Conservation (phyloP, 2,329 filamentous ascomycete species). For the Ambrosiella cleistominuta region DNA sequence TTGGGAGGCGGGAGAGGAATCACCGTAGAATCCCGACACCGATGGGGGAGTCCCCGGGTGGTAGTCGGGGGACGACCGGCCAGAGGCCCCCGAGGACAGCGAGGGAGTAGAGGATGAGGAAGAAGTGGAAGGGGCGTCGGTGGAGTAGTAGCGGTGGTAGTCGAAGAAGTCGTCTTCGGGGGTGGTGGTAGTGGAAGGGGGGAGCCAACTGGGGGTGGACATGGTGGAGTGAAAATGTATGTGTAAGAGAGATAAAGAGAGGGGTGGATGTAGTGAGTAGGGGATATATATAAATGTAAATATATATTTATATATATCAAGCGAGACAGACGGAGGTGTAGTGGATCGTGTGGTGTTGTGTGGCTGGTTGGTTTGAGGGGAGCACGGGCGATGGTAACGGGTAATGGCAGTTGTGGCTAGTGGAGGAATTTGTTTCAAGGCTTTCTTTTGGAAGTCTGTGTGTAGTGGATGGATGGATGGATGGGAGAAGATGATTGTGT, state of each 20-base stretch:
- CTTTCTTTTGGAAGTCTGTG: too few species aligned
- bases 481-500: too few species aligned
- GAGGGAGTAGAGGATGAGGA: background rate
- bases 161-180: background rate
- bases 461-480: too few species aligned
- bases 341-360: too few species aligned
- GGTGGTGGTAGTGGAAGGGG: background rate
- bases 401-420: too few species aligned
- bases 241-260: background rate
- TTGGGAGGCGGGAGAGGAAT: background rate
- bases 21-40: background rate
- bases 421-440: too few species aligned
- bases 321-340: too few species aligned
- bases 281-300: background rate
- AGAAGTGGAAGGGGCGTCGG: background rate
- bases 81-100: background rate
- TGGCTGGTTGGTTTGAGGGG: too few species aligned
- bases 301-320: background rate
- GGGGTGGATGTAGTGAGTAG: background rate
- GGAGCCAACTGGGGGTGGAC: background rate
- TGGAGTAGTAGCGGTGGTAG: background rate
- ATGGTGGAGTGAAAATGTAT: background rate
- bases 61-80: slow-evolving; percentile 3
- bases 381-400: too few species aligned
- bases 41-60: background rate